A percentile compares a stretch with the other conserved stretches of the same genome.
Evolutionary conservation across 805 yeast species (phyloP).

Genomic region (Sugiyamaella mastotermitis): DNA sequence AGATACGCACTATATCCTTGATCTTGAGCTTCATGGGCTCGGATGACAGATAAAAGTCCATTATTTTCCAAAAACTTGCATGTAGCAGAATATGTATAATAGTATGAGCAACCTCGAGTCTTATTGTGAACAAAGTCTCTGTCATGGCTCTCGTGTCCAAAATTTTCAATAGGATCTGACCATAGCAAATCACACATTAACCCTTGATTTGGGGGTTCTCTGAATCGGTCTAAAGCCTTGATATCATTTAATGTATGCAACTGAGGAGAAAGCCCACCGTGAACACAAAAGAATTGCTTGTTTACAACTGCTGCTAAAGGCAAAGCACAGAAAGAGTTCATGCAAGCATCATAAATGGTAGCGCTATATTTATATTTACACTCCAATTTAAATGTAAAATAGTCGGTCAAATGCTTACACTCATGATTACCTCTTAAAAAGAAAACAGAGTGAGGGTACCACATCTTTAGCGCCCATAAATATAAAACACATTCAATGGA

Average conservation of each 20-base stretch:
- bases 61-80: constrained; percentile 74
- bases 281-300: constrained; percentile 90
- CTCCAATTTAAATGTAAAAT: constrained; percentile 88
- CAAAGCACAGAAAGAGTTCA: constrained; percentile 74
- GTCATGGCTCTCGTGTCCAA: constrained; percentile 50
- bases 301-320: constrained; percentile 94
- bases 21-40: constrained; percentile 98
- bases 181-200: constrained; percentile 91
- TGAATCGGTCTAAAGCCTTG: constrained; percentile 64
- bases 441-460: constrained; percentile 67
- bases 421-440: constrained; percentile 93
- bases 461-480: constrained; percentile 72
- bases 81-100: constrained; percentile 76
- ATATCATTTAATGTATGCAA: constrained; percentile 65
- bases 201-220: constrained; percentile 91
- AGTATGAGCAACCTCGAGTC: constrained; percentile 88
- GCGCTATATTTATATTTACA: constrained; percentile 76
- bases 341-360: constrained; percentile 62
- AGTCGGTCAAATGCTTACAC: constrained; percentile 85
- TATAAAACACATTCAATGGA: constrained; percentile 68
- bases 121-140: constrained; percentile 55
- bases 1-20: constrained; percentile 95
- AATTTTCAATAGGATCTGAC: constrained; percentile 94
- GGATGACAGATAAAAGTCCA: constrained; percentile 71
- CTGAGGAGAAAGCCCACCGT: constrained; percentile 93